A percentile compares a stretch with the other conserved stretches of the same genome.
Conservation (phyloP, 2,329 filamentous ascomycete species). For the Colletotrichum eremochloae region DNA sequence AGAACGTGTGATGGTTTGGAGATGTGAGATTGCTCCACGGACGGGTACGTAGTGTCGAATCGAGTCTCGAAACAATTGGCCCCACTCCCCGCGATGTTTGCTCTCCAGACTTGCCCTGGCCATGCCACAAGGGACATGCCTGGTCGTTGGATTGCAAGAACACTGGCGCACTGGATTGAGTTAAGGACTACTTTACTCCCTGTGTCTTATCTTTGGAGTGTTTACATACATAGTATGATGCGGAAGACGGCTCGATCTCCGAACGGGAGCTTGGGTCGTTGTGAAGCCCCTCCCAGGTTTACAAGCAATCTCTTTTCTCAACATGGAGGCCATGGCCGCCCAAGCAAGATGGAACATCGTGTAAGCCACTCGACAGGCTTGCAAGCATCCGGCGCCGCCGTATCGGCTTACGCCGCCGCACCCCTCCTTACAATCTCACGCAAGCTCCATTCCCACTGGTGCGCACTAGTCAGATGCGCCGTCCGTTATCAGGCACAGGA, state of each 20-base stretch:
- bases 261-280: not conserved
- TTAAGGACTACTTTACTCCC: not conserved
- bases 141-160: slow-evolving; percentile 28
- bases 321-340: too few relatives aligned
- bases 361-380: not conserved
- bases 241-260: not conserved
- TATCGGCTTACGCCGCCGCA: too few relatives aligned
- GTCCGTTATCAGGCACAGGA: not conserved
- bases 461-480: not conserved
- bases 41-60: not conserved
- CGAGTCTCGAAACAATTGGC: slow-evolving; percentile 2
- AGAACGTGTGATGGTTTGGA: too few relatives aligned
- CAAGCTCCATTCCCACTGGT: not conserved
- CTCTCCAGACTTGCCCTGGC: slow-evolving; percentile 7
- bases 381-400: too few relatives aligned
- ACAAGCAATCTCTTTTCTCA: not conserved
- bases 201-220: too few relatives aligned
- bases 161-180: slow-evolving; percentile 5
- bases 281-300: not conserved
- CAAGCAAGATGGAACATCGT: not conserved
- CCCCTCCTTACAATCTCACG: not conserved
- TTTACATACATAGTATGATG: too few relatives aligned
- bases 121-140: slow-evolving; percentile 26
- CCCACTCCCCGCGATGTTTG: slow-evolving; percentile 36
- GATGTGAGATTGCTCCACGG: too few relatives aligned